Base-by-base conservation (phyloP, 352 stramenopile genomes). In the Globisporangium emineosum region DNA sequence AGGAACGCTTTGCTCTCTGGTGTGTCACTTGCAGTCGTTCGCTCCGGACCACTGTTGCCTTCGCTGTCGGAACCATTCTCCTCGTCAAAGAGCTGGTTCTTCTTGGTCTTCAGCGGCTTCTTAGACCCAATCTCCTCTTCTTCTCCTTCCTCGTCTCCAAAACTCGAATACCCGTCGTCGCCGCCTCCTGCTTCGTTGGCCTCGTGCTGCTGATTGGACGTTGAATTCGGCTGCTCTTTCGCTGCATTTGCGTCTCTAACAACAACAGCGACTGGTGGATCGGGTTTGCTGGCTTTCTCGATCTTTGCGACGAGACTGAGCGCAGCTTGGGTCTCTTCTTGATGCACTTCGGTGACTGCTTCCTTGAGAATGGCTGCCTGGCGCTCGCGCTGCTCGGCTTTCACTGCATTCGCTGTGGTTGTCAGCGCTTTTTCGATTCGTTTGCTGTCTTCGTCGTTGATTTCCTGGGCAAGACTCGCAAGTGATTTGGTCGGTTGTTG, bases 121-220 rank as follows among this genome's bases (percentile, higher is more conserved):
- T 54, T 37, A 9, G 21, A 21, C n/a, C n/a, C n/a, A 4, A 25
- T 13, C 33, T 59, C 15, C 15, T 57, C 8, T 15, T 49, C 32
- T 19, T 49, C 57, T n/a, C 65, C 60, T 0, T 82, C 69, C 1
- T 86, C 70, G 4, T 83, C 75, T 69, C 77, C 75, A 69, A 90
- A 89, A 60, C 78, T 90, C 29, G 78, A 91, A 65, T 90, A 90
- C 17, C 73, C 78, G 49, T 78, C 70, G 3, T 72, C 72, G 13
- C 77, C 67, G 10, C 75, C 64, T 12, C 75, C 57, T 9, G 60
- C 35, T 42, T 68, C 29, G 9, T 50, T 40, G 9, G 17, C 10
- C 10, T 54, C 52, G 19, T 43, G 29, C n/a, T 40, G 35, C 57
- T 65, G 57, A 12, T 23, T 62, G n/a, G 30, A 45, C 32, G 45